Base-by-base conservation (phyloP, 2,329 filamentous ascomycete genomes). In the Coniella vitis region DNA sequence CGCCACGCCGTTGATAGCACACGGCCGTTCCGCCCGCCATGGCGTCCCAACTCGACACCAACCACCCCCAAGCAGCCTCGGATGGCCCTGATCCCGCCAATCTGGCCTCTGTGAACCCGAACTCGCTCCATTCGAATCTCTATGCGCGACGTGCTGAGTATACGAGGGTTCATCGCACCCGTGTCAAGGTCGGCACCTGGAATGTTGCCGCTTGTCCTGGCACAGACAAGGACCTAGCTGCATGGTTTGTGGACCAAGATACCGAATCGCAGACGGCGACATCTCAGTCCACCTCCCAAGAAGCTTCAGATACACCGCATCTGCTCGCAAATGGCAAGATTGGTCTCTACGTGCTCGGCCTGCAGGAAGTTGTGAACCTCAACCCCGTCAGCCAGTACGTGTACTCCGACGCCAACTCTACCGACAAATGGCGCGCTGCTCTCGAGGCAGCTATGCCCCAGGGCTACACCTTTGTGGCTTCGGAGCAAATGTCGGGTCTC, bases 341-440 rank as follows among this genome's bases (percentile, higher is more conserved):
- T 38, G 90, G 86, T 1, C 76, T 98, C 14, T 98, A 97, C 61
- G 87, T 90, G 0, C 72, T 98, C 7, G 91, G 90, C 0, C 69
- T 98, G 48, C 93, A 98, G 62, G 93, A 98, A 67, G 82, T 97
- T 21, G 86, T 96, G 10, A 89, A 95, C 63, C 75, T 98, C 49
- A 85, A 83, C 21, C 84, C 86, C 29, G 81, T 89, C 3, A 78
- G 84, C 21, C 88, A 94, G 61, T 89, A 90, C 31, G 73, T 82
- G 5, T 95, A 87, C 61, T 80, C 81, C 3, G 90, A 96, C 60
- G 78, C 83, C 0, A 76, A 75, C 4, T 76, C 83, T 1, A 79
- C 83, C 25, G 82, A 81, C 39, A 87, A 83, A 65, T 98, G 90
- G 90, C 90, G 90, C 65, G 76, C 78, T 13, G 83, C 86, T 0